Evolutionary conservation across 352 stramenopile species (phyloP).

Genomic region (Pythium rishiriense): DNA sequence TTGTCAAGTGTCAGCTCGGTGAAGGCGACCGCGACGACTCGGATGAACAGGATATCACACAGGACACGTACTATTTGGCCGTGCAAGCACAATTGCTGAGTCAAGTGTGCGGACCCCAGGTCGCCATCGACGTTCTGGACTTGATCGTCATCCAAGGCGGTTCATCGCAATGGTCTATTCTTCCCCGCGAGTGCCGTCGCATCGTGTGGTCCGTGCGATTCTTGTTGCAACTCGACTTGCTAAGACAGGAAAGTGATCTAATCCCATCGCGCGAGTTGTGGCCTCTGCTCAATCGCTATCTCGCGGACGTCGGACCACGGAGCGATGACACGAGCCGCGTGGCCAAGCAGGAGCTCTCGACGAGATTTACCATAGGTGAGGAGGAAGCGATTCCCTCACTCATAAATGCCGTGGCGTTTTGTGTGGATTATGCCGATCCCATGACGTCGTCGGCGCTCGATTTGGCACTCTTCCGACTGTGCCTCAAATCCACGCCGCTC

Average conservation of each 20-base stretch:
- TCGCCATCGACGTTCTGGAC: conserved; percentile 17
- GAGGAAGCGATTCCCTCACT: not conserved
- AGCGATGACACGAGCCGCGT: not conserved
- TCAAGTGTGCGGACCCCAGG: conserved; percentile 9
- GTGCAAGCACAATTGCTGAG: conserved; percentile 17
- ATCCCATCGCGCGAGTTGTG: conserved; percentile 6
- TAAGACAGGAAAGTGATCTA: not conserved
- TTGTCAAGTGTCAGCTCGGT: conserved; percentile 10
- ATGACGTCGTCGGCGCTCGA: conserved; percentile 3
- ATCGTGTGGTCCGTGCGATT: conserved; percentile 22
- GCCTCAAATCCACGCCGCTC: conserved; percentile 1
- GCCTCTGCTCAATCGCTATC: conserved; percentile 14
- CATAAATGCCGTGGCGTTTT: not conserved
- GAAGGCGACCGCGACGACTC: not conserved
- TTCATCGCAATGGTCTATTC: not conserved
- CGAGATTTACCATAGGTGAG: not conserved
- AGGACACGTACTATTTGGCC: conserved; percentile 24
- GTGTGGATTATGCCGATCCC: conserved; percentile 1
- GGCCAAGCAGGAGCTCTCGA: not conserved
- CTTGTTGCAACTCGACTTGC: conserved; percentile 14
- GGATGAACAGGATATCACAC: conserved; percentile 24
- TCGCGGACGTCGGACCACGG: conserved; percentile 7
- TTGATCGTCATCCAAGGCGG: conserved; percentile 13
- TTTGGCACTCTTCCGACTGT: conserved; percentile 16
- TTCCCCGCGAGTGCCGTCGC: conserved; percentile 14